These are phyloP conservation scores for Cystobasidium pallidum DNA, from an alignment of 1,284 basidiomycete species.

Conservation along the genomic window DNA sequence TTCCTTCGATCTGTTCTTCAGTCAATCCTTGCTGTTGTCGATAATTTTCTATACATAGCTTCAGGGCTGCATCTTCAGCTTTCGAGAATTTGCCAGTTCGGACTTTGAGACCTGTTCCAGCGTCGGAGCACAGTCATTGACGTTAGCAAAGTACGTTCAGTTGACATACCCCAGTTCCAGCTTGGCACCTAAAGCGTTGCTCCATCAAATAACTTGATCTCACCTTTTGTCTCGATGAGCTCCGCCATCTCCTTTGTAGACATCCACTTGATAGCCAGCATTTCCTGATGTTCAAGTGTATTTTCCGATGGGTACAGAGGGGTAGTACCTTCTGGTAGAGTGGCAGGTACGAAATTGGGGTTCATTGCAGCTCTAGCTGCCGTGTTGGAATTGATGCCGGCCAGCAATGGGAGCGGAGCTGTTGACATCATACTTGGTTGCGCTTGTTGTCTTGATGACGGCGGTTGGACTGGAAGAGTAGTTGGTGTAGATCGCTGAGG, in stretches of 20 bases:
- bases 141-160: no score
- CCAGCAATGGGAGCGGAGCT: background rate
- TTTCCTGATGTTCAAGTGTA: constrained; percentile 12
- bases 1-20: constrained; percentile 63
- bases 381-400: constrained; percentile 13
- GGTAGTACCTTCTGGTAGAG: constrained; percentile 2
- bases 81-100: constrained; percentile 81
- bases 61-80: constrained; percentile 70
- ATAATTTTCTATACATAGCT: constrained; percentile 67
- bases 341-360: constrained; percentile 13
- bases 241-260: constrained; percentile 14
- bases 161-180: no score
- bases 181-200: no score
- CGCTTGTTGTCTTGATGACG: background rate
- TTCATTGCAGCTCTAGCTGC: constrained; percentile 30
- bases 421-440: background rate
- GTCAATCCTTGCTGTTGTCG: constrained; percentile 61
- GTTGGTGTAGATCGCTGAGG: background rate
- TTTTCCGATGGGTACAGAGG: constrained; percentile 23
- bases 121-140: no score
- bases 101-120: constrained; percentile 72
- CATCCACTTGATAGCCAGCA: constrained; percentile 33
- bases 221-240: constrained; percentile 23
- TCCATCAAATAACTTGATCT: no score
- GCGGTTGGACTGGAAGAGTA: background rate